Base-by-base conservation (phyloP, 2,329 filamentous ascomycete species). In the Beauveria varroae region DNA sequence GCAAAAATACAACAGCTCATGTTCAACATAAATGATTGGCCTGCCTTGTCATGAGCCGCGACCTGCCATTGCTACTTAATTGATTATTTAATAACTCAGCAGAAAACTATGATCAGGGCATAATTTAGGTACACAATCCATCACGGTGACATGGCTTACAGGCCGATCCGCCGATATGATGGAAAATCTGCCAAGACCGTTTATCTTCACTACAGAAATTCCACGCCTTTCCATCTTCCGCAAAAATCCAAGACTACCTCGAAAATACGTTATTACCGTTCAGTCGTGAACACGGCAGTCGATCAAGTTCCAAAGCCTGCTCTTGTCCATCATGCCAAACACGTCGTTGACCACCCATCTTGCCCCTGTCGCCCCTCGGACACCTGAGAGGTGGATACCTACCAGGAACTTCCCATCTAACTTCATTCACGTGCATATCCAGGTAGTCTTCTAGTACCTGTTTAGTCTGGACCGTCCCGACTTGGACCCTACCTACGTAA, bases 401-500 rank as follows among this genome's bases (percentile, higher is more conserved):
- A 41, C 9, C 3, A 2, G n/a, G 1, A 30, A 58, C 55, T 18
- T 58, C 5, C 30, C 6, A 9, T 24, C 4, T 9, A 20, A 28
- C 5, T 20, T 20, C 9, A 20, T 5, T n/a, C 34, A 3, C 1
- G 18, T 4, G 6, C 9, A 6, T 5, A 20, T 3, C 9, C 30
- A 58, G 18, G 55, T 58, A 58, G 22, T 4, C 1, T 8, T 9
- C 6, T 16, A 18, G 55, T 58, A 58, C 3, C 30, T 3, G 9
- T 3, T 46, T 41, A 40, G 20, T 28, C 37, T 34, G 28, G 44
- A 41, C 44, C 46, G 46, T 49, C 44, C 16, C 3, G 46, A 18
- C 44, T 28, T 58, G 55, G 55, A 58, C 55, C 55, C 44, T 58
- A 30, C 46, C 47, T 51, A 58, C 46, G 34, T 41, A 50, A 8